Evolutionary conservation across 352 stramenopile genomes (phyloP).

Genomic region (Thraustochytrium sp.): DNA sequence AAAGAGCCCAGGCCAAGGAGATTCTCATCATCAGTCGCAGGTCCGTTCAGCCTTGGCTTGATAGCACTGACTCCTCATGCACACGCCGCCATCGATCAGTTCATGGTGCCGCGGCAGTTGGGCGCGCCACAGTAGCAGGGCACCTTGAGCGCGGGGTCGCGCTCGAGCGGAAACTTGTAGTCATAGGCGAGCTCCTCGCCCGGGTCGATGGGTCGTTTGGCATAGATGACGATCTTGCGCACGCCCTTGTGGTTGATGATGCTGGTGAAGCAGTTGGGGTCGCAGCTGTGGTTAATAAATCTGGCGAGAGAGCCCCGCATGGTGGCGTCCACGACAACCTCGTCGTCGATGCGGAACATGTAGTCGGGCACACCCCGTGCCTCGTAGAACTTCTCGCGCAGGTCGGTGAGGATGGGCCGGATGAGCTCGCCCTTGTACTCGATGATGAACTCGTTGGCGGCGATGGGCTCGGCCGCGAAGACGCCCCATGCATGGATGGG

Average conservation of each 20-base stretch:
- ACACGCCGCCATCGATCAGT: no score
- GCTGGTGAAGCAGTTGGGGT: slow-evolving; percentile 86
- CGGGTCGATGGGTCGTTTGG: slow-evolving; percentile 69
- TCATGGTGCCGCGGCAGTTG: slow-evolving; percentile 63
- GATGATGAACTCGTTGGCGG: slow-evolving; percentile 46
- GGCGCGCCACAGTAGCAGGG: slow-evolving; percentile 57
- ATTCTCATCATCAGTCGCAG: no score
- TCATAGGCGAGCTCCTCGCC: slow-evolving; percentile 89
- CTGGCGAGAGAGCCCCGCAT: slow-evolving; percentile 62
- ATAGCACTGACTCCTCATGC: no score
- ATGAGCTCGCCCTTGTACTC: slow-evolving; percentile 53
- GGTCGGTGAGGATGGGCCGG: slow-evolving; percentile 10
- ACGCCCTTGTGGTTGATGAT: slow-evolving; percentile 84
- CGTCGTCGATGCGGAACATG: slow-evolving; percentile 46
- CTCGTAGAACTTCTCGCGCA: slow-evolving; percentile 43
- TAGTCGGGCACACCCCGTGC: slow-evolving; percentile 42
- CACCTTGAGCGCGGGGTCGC: slow-evolving; percentile 54
- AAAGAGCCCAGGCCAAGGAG: no score
- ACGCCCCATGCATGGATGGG: slow-evolving; percentile 41
- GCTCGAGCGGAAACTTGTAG: slow-evolving; percentile 80
- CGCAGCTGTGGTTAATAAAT: slow-evolving; percentile 92
- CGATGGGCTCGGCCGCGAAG: background rate
- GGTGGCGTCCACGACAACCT: slow-evolving; percentile 43
- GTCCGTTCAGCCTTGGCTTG: no score
- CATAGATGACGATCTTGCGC: slow-evolving; percentile 91